phyloP scores from a whole-genome alignment of 306 rosid species.

The Dalbergia cultrata region DNA sequence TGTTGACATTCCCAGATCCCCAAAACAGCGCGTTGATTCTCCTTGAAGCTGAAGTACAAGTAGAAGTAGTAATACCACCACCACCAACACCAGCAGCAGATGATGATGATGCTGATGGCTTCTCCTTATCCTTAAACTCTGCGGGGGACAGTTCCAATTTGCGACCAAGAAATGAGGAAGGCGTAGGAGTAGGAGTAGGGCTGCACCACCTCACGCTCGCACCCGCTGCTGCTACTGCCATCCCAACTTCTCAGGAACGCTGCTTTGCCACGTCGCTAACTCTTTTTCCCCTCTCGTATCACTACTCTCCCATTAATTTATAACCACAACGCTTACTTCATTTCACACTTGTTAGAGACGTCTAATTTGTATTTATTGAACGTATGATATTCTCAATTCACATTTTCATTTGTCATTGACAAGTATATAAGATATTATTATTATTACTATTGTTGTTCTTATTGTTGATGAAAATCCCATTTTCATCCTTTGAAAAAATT shows the following conservation, averaged over 20 bases:
- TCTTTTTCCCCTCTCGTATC: background rate
- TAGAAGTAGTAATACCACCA: too few relatives aligned
- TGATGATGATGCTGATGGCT: background rate
- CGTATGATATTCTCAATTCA: too few relatives aligned
- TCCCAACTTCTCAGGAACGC: slow-evolving; percentile 33
- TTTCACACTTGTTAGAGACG: too few relatives aligned
- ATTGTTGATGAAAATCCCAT: too few relatives aligned
- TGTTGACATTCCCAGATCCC: slow-evolving; percentile 51
- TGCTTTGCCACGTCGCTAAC: slow-evolving; percentile 15
- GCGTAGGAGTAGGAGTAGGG: background rate
- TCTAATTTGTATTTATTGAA: too few relatives aligned
- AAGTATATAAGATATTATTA: too few relatives aligned
- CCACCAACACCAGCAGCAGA: too few relatives aligned
- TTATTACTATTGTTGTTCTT: too few relatives aligned
- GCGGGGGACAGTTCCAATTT: background rate
- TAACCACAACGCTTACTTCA: background rate
- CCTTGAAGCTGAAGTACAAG: background rate
- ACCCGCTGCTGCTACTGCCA: background rate
- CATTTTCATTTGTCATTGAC: too few relatives aligned
- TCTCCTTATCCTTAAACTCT: background rate
- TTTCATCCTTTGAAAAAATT: too few relatives aligned
- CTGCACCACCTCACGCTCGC: slow-evolving; percentile 3
- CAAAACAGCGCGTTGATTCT: slow-evolving; percentile 73
- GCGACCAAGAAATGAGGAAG: background rate
- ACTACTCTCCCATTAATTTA: background rate